Evolutionary conservation across 129 eudicot genomes (phyloP), one percentile per base, ranked within the genome.

Genomic region (Pulicaria dysenterica): DNA sequence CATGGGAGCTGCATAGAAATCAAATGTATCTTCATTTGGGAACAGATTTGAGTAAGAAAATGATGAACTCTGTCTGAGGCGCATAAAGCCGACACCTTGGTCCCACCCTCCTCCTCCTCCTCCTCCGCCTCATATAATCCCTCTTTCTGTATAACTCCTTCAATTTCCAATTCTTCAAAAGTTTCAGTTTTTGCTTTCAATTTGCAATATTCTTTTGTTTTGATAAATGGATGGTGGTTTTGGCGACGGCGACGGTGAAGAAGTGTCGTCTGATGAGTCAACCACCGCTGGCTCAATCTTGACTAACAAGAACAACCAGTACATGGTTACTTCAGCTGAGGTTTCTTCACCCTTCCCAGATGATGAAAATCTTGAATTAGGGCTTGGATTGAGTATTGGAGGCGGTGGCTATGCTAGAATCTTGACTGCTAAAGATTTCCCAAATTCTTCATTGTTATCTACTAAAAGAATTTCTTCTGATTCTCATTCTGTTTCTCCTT

Each of bases 341-440:
- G 97, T 69, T 41, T 91, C 88, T 55, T 91, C 85, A 43, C 74
- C 92, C 1, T 86, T 79, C 75, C 83, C 84, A 60, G 55, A 56
- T 72, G 88, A 74, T 44, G 79, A 74, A 40, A 83, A 82, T 80
- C 79, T 90, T 59, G 96, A 90, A 71, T 77, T 90, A 73, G 95
- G 96, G 5, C 91, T 90, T 72, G 97, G 89, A 1, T 77, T 91
- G 73, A 81, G 89, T 69, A 81, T 90, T 71, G 91, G 91, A 34
- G 83, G 78, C 31, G 85, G 81, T 6, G 73, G 75, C 62, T 80
- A 82, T 73, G 86, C 85, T 10, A 88, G 88, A 81, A 83, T 91
- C 58, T 83, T 91, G 86, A 91, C 95, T 17, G 89, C 91, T 65
- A 82, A 81, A 57, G 97, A 91, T 80, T 84, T 87, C 40, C 73